These are phyloP conservation scores for Blastobotrys terrestris DNA, from an alignment of 805 yeast genomes.

Conservation along the genomic window DNA sequence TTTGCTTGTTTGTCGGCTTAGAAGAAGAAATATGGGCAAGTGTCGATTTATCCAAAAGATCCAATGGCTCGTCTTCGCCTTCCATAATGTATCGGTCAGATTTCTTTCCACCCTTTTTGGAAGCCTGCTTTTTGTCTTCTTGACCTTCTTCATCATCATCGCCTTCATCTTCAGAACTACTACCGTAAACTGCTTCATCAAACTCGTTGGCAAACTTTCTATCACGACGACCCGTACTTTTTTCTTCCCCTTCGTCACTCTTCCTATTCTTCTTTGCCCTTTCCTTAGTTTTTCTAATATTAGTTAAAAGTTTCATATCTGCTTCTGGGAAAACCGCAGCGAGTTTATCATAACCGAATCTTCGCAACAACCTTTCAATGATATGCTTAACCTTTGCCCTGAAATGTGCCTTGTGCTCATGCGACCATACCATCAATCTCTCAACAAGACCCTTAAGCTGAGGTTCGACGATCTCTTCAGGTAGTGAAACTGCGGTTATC, in stretches of 20 bases:
- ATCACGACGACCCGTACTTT: slow-evolving; percentile 8
- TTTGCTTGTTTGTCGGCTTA: slow-evolving; percentile 57
- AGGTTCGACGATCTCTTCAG: slow-evolving; percentile 65
- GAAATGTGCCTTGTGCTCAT: slow-evolving; percentile 93
- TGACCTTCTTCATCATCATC: slow-evolving; percentile 41
- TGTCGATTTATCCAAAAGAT: slow-evolving; percentile 79
- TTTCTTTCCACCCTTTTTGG: slow-evolving; percentile 17
- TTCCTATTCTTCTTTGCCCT: slow-evolving; percentile 72
- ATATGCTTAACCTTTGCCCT: slow-evolving; percentile 89
- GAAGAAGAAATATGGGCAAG: slow-evolving; percentile 85
- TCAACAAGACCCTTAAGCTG: slow-evolving; percentile 69
- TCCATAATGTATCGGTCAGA: slow-evolving; percentile 63
- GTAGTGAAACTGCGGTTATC: slow-evolving; percentile 77
- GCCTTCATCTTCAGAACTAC: slow-evolving; percentile 52
- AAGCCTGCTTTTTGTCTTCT: slow-evolving; percentile 5
- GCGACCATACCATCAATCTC: slow-evolving; percentile 84
- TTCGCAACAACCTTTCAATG: slow-evolving; percentile 81
- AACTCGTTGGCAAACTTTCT: slow-evolving; percentile 67
- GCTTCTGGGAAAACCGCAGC: slow-evolving; percentile 85
- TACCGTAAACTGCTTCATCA: slow-evolving; percentile 85
- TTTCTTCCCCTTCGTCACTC: slow-evolving; percentile 31
- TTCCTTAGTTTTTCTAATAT: slow-evolving; percentile 79
- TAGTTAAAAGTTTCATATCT: slow-evolving; percentile 73
- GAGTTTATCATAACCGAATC: slow-evolving; percentile 83
- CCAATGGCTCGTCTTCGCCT: slow-evolving; percentile 72